Base-by-base conservation (phyloP, 1,139 yeast genomes). In the Arxiozyma bovina region DNA sequence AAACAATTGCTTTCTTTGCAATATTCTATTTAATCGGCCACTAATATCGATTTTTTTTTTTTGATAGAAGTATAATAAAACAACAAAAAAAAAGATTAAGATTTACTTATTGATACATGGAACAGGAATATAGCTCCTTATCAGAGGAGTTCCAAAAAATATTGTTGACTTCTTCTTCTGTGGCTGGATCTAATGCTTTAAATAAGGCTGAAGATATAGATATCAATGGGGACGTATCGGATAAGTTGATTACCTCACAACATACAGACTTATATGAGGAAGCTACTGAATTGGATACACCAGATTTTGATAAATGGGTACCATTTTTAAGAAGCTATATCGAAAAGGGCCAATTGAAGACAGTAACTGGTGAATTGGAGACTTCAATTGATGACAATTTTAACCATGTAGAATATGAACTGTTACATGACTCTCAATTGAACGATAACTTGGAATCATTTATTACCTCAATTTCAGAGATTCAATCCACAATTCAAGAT, bases 341-440 rank as follows among this genome's bases (percentile, higher is more conserved):
- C 3, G 71, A 68, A 42, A 59, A 60, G 20, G 61, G 60, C 5
- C 56, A 63, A 43, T 53, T 68, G 43, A 58, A 57, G 21, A 42
- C 53, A 1, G 59, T 63, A 1, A 59, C 67, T 8, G 69, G 64
- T n/a, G 70, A 65, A 43, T 53, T 68, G 48, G 61, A 64, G 48
- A 63, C 58, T 40, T 68, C 72, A 0, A 58, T 67, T 25, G 70
- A 68, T 38, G 70, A 67, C 40, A 63, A 67, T 46, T 68, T 68
- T 40, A 67, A 68, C 56, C 70, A 66, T 18, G 50, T 66, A n/a
- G 71, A 68, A 50, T 57, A 58, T 11, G 69, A 67, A 42, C 52
- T 68, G n/a, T 50, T 67, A 34, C 72, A 67, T 50, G 71, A 68
- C 50, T 62, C 70, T 7, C 70, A 67, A 50, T 61, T 68, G 7